Base-by-base conservation (phyloP, 140 eudicot genomes). In the Senecio squalidus region DNA sequence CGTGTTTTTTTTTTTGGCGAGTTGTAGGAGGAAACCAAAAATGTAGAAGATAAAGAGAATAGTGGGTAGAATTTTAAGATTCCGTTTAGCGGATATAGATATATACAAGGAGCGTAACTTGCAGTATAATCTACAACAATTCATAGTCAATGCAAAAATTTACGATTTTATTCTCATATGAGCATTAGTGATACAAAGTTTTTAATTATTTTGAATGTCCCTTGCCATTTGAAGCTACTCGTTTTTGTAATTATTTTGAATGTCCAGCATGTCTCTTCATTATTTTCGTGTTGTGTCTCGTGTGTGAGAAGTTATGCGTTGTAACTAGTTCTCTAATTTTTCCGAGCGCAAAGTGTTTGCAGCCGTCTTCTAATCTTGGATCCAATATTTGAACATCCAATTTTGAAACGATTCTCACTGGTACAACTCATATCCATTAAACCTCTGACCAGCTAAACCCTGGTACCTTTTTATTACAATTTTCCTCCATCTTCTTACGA, bases 391-490 rank as follows among this genome's bases (percentile, higher is more conserved):
- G 14, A 40, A n/a, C 47, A n/a, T n/a, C n/a, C n/a, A n/a, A n/a
- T n/a, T n/a, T n/a, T n/a, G n/a, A n/a, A n/a, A n/a, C 60, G 98
- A 86, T 60, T 78, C 83, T 4, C 80, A 79, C 68, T 9, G 27
- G 62, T 66, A 54, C 54, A 63, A 27, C 67, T 69, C 77, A 26
- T 74, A 43, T 8, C 79, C 72, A 6, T 46, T 62, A 71, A n/a
- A 71, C 76, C 54, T 75, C 76, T 14, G 64, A 60, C 90, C 84
- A 76, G 65, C 95, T 85, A 74, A 57, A 82, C 17, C 95, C 95
- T 0, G 86, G 86, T 17, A 62, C 64, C 75, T 85, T 85, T 7
- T 29, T 26, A 58, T 58, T 13, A 36, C 70, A 76, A 23, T 46
- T 76, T 13, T 60, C 71, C 54, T 48, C 74, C 86, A 79, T 74